Evolutionary conservation across 176 grass and related monocot species (phyloP).

Genomic region (Cenchrus americanus): DNA sequence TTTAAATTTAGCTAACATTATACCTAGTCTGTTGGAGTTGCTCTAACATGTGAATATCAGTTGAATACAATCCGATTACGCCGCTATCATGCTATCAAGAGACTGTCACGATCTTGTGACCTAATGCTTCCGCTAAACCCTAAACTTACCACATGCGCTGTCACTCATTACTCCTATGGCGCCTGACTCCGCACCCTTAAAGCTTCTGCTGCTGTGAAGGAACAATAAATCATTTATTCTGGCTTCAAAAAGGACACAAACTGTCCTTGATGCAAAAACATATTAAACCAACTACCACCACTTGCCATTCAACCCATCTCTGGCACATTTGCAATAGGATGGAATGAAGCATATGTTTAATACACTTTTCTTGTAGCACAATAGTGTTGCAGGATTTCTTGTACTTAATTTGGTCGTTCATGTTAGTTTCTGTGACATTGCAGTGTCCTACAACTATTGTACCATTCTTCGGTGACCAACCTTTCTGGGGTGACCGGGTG

Average conservation of each 20-base stretch:
- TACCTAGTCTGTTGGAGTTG: no score
- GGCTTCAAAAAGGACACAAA: neutral
- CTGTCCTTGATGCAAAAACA: constrained; percentile 14
- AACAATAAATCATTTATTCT: neutral
- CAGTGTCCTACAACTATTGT: constrained; percentile 97
- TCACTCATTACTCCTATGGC: no score
- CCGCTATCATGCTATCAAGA: no score
- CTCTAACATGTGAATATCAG: no score
- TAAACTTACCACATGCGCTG: no score
- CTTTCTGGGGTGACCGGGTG: constrained; percentile 95
- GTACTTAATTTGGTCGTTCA: constrained; percentile 27
- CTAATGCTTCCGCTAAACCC: no score
- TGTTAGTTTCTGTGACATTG: constrained; percentile 35
- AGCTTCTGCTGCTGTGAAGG: no score
- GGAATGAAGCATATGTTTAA: neutral
- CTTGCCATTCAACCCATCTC: neutral
- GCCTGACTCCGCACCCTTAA: no score
- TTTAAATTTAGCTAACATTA: no score
- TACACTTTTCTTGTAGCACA: neutral
- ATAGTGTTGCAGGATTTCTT: constrained; percentile 17
- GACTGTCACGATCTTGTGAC: no score
- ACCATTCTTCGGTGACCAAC: constrained; percentile 96
- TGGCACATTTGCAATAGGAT: neutral
- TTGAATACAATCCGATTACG: no score
- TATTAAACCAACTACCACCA: neutral